Evolutionary conservation across 768 basidiomycete species (phyloP).

Genomic region (Xanthoconium purpureum): DNA sequence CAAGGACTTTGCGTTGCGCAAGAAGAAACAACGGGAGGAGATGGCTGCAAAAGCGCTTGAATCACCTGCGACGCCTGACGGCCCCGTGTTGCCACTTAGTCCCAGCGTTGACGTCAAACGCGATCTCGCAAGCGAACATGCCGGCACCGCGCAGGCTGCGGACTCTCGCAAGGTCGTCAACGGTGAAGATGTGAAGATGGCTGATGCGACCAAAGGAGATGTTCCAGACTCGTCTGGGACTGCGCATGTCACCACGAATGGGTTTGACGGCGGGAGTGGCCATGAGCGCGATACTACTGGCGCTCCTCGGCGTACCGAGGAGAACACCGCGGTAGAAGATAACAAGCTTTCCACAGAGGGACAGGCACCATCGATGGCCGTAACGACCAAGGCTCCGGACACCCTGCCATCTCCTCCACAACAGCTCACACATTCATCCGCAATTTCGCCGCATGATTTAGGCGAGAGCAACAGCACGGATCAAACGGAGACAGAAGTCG

Average conservation of each 20-base stretch:
- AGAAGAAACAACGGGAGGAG: constrained; percentile 51
- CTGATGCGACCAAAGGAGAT: constrained; percentile 3
- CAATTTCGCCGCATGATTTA: neutral
- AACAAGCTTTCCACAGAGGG: neutral
- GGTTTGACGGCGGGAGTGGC: neutral
- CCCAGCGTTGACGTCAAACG: constrained; percentile 17
- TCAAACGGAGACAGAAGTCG: constrained; percentile 7
- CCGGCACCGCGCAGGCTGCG: neutral
- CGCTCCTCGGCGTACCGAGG: neutral
- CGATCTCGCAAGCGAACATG: constrained; percentile 13
- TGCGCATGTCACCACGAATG: neutral
- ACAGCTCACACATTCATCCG: neutral
- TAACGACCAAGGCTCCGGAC: neutral
- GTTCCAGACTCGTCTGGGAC: neutral
- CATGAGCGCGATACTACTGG: neutral
- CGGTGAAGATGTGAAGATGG: constrained; percentile 12
- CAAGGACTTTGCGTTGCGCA: constrained; percentile 55
- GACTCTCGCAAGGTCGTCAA: neutral
- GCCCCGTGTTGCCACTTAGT: constrained; percentile 15
- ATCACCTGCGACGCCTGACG: constrained; percentile 22
- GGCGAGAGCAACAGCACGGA: constrained; percentile 2
- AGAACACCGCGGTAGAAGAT: neutral
- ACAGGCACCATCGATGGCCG: neutral
- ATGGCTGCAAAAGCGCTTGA: constrained; percentile 27
- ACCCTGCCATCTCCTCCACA: neutral